Base-by-base conservation (phyloP, 192 early-diverging fungal species). In the Backusella westeae region DNA sequence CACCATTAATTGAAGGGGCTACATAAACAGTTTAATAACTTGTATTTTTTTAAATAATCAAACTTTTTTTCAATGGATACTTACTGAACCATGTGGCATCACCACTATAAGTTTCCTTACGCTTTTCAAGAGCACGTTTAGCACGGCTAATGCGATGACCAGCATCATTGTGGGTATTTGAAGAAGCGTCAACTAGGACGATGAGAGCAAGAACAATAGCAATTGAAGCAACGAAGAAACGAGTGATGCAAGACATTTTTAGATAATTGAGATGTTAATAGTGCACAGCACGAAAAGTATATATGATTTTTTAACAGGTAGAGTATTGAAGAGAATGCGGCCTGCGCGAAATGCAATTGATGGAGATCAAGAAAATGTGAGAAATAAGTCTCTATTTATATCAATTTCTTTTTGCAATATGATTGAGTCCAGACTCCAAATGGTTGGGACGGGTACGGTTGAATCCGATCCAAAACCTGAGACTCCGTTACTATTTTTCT, bases 31-130 rank as follows among this genome's bases (percentile, higher is more conserved):
- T 44, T 44, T 44, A 44, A 44, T 14, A 44, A 44, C 42, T 17
- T 17, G 15, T 17, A 17, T 44, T 44, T 44, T 44, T 44, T 44
- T 17, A 17, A 17, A 32, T 32, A 32, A 32, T 3, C 32, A 17
- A 44, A 19, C 17, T 49, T 2, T 49, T 49, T 49, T 49, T 5
- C 19, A 49, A 49, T 39, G 38, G 0, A 39, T 49, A 49, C 46
- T 49, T 49, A 49, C 46, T 81, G 77, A 85, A 85, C 84, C 84
- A 85, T 41, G 84, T 85, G 56, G 81, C 84, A 12, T 42, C 59
- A 35, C 84, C 84, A 44, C 23, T 34, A 77, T 38, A 85, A 17
- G 75, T 42, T 36, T 69, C 39, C 0, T 21, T 23, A 39, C 78
- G 36, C 12, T 72, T 74, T 29, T 67, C 72, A 34, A 69, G 26